phyloP scores from a whole-genome alignment of 306 rosid species.

The Neltuma alba region DNA sequence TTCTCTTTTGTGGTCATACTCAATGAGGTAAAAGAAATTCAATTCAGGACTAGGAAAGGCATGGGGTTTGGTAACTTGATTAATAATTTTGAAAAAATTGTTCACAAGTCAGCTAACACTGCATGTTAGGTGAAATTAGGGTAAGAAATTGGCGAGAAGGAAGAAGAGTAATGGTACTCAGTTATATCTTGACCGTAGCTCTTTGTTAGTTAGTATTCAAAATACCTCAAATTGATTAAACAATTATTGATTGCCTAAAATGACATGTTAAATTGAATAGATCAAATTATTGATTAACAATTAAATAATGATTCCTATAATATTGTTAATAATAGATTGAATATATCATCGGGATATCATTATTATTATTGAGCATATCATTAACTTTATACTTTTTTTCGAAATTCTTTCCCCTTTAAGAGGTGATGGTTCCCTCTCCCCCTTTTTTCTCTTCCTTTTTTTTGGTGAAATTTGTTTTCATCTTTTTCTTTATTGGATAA shows the following conservation, averaged over 20 bases:
- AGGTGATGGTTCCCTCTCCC: neutral
- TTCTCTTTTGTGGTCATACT: neutral
- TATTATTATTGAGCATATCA: slow-evolving; percentile 9
- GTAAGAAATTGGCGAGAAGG: neutral
- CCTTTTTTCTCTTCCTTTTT: neutral
- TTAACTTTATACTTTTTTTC: slow-evolving; percentile 19
- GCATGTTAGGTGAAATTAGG: neutral
- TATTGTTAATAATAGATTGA: no score
- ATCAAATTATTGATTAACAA: no score
- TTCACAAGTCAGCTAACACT: neutral
- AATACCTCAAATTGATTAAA: slow-evolving; percentile 23
- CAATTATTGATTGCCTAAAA: neutral
- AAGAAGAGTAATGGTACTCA: neutral
- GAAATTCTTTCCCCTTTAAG: slow-evolving; percentile 19
- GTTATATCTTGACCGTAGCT: neutral
- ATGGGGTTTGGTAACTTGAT: neutral
- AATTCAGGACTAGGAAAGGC: neutral
- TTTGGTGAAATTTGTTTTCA: neutral
- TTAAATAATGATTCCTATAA: no score
- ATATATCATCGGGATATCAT: slow-evolving; percentile 1
- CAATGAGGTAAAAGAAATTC: neutral
- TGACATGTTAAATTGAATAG: neutral
- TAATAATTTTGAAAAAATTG: neutral
- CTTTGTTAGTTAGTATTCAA: neutral
- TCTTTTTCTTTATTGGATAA: slow-evolving; percentile 14